Base-by-base conservation (phyloP, 164 flowering plant genomes). In the Protea cynaroides region DNA sequence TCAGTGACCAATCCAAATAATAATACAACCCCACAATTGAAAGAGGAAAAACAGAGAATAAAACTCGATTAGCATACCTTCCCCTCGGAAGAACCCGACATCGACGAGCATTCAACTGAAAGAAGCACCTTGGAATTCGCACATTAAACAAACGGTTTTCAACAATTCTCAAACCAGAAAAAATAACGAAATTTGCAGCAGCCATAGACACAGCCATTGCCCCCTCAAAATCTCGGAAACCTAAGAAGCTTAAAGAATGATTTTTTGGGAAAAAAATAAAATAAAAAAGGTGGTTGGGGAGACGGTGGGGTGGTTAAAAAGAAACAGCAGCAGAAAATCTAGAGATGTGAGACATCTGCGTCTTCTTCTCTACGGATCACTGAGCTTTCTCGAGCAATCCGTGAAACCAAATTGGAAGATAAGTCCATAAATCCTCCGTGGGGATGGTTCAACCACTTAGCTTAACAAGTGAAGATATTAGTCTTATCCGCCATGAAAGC, bases 141-240 rank as follows among this genome's bases (percentile, higher is more conserved):
- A 59, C 23, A 67, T 44, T 67, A 34, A n/a, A 11, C 14, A 52
- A 18, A 3, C 44, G 52, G 67, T 40, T 67, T 23, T 67, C 71
- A 23, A 49, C 53, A 34, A 49, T 25, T 50, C 67, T 74, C 63
- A 67, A 25, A 17, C 68, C 65, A 55, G 60, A 63, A 49, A 9
- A 59, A 55, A 64, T 58, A 25, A 62, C 63, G 2, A 63, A 47
- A 53, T 65, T 63, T 29, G 68, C 73, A 67, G 71, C 21, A 63
- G 66, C 59, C 62, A 67, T 44, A 50, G 70, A 34, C 50, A 47
- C 62, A 23, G 74, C 71, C 77, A 74, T 74, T 66, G 4, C 49
- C 34, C 40, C 62, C 52, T 18, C 14, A 52, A 64, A 60, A 46
- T 19, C 7, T 23, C 19, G 46, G 6, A 29, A 12, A 10, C 19